Base-by-base conservation (phyloP, 352 stramenopile genomes). In the Globisporangium spiculum region DNA sequence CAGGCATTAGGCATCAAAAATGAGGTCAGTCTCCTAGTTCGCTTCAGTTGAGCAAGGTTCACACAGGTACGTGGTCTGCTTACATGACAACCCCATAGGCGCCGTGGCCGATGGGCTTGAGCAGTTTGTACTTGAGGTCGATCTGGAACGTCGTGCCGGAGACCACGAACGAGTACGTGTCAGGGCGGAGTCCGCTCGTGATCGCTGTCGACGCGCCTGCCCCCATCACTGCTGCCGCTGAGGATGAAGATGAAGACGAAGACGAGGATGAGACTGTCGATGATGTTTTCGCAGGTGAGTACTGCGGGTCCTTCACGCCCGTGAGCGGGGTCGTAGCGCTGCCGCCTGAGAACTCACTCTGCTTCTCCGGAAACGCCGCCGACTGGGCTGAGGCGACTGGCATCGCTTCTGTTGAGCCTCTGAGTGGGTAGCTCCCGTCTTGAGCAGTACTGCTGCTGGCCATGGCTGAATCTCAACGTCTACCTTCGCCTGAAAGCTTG, bases 71-170 rank as follows among this genome's bases (percentile, higher is more conserved):
- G 20, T 50, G 63, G 36, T 48, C 10, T 44, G 75, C 89, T 71
- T 91, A 97, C 78, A 98, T 96, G 70, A 98, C 94, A 32, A 98
- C 89, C 14, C 94, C 94, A 72, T 98, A 98, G 24, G 92, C 91
- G n/a, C 94, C 93, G 62, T 97, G 92, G n/a, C 93, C 94, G 71
- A 98, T 97, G 56, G 90, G 89, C 69, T 98, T 98, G 78, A 98
- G 94, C 73, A 98, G 85, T 74, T 97, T 93, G 84, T 98, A 98
- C 73, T 97, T 95, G 44, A 89, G 75, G 75, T 98, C 89, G 52
- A 98, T 94, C 71, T 98, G 81, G 71, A 97, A 97, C 27, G 79
- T 90, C 30, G 90, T 97, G n/a, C 90, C 90, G 24, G 81, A 90
- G 56, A 97, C 88, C 53, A 87, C 79, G 68, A 96, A 91, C 59